A percentile compares a stretch with the other conserved stretches of the same genome.
Conservation (phyloP, 192 early-diverging fungal genomes). For the Coemansia sp. region DNA sequence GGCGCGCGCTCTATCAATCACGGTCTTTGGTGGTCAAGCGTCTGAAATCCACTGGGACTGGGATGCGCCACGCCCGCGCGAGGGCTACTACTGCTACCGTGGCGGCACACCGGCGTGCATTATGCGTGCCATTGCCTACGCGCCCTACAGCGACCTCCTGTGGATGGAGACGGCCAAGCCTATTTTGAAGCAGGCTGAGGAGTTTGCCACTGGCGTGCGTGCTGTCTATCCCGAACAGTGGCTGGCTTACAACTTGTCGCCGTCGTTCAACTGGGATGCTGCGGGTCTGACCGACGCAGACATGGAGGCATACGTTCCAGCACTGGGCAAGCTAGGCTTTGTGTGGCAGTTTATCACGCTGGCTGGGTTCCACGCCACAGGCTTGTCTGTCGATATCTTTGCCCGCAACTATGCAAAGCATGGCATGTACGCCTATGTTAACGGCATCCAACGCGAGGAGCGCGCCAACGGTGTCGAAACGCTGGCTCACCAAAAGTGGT, state of each 20-base stretch:
- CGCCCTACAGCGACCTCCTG: conserved; percentile 85
- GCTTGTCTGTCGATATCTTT: conserved; percentile 82
- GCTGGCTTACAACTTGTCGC: conserved; percentile 95
- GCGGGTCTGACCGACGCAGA: conserved; percentile 90
- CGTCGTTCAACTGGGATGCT: conserved; percentile 98
- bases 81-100: conserved; percentile 96
- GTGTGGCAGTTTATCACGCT: conserved; percentile 98
- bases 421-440: conserved; percentile 95
- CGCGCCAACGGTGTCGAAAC: conserved; percentile 87
- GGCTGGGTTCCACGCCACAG: conserved; percentile 91
- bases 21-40: conserved; percentile 40
- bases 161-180: conserved; percentile 99
- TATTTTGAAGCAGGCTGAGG: conserved; percentile 84
- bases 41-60: conserved; percentile 77
- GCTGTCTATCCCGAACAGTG: conserved; percentile 75
- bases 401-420: conserved; percentile 80
- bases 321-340: conserved; percentile 90
- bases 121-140: conserved; percentile 78
- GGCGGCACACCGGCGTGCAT: conserved; percentile 90
- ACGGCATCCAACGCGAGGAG: conserved; percentile 90
- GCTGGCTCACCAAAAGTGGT: conserved; percentile 92
- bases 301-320: conserved; percentile 78
- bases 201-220: conserved; percentile 85
- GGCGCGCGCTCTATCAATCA: conserved; percentile 77
- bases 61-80: conserved; percentile 85